Evolutionary conservation across 257 asterid species (phyloP).

Genomic region (Solanum chmielewskii): DNA sequence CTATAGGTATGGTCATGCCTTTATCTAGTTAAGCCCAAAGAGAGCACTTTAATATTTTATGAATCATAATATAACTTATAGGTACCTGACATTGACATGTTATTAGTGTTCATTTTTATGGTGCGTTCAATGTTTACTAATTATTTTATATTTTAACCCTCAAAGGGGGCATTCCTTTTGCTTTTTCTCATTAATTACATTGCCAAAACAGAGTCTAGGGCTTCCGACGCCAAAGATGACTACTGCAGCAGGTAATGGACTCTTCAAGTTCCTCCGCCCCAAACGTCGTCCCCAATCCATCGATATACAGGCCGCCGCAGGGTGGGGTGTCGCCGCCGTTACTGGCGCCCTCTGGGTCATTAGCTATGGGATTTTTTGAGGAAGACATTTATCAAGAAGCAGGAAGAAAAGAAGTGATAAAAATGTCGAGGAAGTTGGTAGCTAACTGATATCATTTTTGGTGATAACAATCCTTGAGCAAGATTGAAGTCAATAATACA

Average conservation of each 20-base stretch:
- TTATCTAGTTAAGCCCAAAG: too few relatives aligned
- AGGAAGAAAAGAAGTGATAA: constrained; percentile 46
- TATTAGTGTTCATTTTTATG: too few relatives aligned
- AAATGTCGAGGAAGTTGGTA: constrained; percentile 7
- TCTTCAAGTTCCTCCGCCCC: constrained; percentile 40
- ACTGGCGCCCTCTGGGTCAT: constrained; percentile 43
- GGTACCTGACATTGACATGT: too few relatives aligned
- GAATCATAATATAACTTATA: too few relatives aligned
- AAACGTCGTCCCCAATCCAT: constrained; percentile 26
- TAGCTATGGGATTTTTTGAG: constrained; percentile 82
- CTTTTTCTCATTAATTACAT: neutral
- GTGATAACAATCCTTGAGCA: constrained; percentile 20
- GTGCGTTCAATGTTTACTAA: too few relatives aligned
- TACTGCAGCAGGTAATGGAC: constrained; percentile 29
- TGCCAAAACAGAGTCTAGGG: neutral
- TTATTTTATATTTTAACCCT: too few relatives aligned
- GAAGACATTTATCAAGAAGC: constrained; percentile 73
- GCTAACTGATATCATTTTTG: constrained; percentile 6
- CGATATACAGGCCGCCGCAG: constrained; percentile 53
- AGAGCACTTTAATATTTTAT: too few relatives aligned
- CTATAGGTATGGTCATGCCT: too few relatives aligned
- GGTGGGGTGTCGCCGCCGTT: constrained; percentile 76
- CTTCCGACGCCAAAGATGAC: constrained; percentile 24
- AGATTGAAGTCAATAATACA: constrained; percentile 11
- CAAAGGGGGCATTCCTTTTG: neutral